A percentile compares a stretch with the other conserved stretches of the same genome.
Evolutionary conservation across 768 basidiomycete genomes (phyloP).

Genomic region (Podaxis mareebaensis): DNA sequence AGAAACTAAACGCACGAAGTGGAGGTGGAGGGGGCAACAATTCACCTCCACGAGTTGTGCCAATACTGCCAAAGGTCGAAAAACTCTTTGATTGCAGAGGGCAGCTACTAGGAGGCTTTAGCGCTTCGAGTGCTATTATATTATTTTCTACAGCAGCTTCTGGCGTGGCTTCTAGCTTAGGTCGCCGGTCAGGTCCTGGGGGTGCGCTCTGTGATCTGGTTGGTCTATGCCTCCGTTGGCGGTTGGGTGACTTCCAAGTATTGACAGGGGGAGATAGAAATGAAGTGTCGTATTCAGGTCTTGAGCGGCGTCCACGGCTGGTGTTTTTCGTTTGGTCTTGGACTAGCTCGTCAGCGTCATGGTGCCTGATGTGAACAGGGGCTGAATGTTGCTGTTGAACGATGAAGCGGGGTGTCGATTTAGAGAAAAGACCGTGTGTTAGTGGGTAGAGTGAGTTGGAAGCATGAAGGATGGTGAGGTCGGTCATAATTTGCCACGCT

Average conservation of each 20-base stretch:
- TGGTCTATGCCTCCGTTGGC: constrained; percentile 37
- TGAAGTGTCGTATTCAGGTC: constrained; percentile 27
- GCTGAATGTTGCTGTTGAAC: constrained; percentile 20
- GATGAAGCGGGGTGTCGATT: constrained; percentile 16
- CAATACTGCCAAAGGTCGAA: constrained; percentile 28
- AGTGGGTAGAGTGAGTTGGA: constrained; percentile 44
- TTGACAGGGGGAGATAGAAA: constrained; percentile 51
- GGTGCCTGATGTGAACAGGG: constrained; percentile 26
- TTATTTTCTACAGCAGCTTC: constrained; percentile 15
- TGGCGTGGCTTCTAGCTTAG: constrained; percentile 3
- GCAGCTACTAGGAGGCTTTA: constrained; percentile 12
- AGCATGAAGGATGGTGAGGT: constrained; percentile 53
- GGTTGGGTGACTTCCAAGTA: constrained; percentile 41
- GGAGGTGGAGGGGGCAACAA: constrained; percentile 63
- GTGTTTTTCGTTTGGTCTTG: constrained; percentile 28
- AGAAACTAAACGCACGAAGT: constrained; percentile 50
- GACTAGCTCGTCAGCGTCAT: constrained; percentile 47
- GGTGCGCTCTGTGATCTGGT: constrained; percentile 52
- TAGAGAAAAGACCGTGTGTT: constrained; percentile 34
- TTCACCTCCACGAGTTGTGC: constrained; percentile 41
- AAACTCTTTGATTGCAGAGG: constrained; percentile 26
- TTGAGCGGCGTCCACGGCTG: constrained; percentile 15
- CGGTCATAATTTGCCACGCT: constrained; percentile 27
- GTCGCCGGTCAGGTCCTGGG: constrained; percentile 33
- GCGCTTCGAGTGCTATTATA: constrained; percentile 19